These are phyloP conservation scores for Calonectria henricotiae DNA, from an alignment of 2,329 filamentous ascomycete genomes.

Conservation along the genomic window DNA sequence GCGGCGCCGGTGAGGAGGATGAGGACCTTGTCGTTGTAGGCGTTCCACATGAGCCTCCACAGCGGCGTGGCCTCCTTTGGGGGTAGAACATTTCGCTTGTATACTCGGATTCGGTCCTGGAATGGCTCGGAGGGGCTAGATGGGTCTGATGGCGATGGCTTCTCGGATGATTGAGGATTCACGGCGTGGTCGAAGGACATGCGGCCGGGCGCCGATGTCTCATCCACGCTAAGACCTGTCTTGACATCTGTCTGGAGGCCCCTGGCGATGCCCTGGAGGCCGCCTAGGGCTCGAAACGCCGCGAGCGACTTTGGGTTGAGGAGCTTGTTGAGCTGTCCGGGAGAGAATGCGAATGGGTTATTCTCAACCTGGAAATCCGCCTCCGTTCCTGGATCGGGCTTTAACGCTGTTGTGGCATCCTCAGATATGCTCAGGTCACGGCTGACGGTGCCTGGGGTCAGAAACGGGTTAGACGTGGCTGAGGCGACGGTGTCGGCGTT, in stretches of 20 bases:
- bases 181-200: slow-evolving; percentile 80
- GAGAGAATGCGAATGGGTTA: slow-evolving; percentile 87
- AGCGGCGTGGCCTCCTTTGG: slow-evolving; percentile 35
- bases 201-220: slow-evolving; percentile 73
- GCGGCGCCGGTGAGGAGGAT: slow-evolving; percentile 78
- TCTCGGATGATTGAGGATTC: slow-evolving; percentile 11
- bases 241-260: slow-evolving; percentile 80
- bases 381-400: slow-evolving; percentile 81
- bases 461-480: slow-evolving; percentile 16
- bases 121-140: slow-evolving; percentile 7
- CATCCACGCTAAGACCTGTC: slow-evolving; percentile 82
- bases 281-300: slow-evolving; percentile 84
- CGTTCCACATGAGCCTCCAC: slow-evolving; percentile 36
- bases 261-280: slow-evolving; percentile 80
- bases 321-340: slow-evolving; percentile 85
- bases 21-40: slow-evolving; percentile 63
- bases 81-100: slow-evolving; percentile 34
- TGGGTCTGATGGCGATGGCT: slow-evolving; percentile 3
- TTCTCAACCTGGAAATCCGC: slow-evolving; percentile 79
- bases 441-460: slow-evolving; percentile 13
- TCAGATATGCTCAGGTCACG: slow-evolving; percentile 6
- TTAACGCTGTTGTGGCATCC: slow-evolving; percentile 61
- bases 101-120: slow-evolving; percentile 28
- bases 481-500: slow-evolving; percentile 21
- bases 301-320: slow-evolving; percentile 88